A percentile compares a stretch with the other conserved stretches of the same genome.
Conservation (phyloP, 768 basidiomycete genomes). For the Lactarius deliciosus region DNA sequence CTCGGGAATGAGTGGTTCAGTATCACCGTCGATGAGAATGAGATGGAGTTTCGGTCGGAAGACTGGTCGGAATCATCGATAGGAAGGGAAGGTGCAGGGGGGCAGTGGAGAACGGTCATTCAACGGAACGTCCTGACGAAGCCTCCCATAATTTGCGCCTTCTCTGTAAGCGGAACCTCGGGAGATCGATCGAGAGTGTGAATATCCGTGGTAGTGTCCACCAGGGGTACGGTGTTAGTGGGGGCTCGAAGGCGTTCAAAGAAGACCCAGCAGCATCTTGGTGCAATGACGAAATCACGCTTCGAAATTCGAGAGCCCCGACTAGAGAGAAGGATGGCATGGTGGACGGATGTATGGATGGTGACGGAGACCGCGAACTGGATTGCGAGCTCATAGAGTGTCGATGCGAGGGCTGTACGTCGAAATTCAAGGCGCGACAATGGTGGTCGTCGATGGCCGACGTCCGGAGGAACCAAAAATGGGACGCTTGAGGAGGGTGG, state of each 20-base stretch:
- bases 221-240: conserved; percentile 70
- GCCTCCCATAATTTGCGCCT: conserved; percentile 51
- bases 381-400: conserved; percentile 44
- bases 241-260: conserved; percentile 64
- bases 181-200: conserved; percentile 36
- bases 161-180: conserved; percentile 35
- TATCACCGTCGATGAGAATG: conserved; percentile 28
- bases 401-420: conserved; percentile 43
- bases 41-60: conserved; percentile 22
- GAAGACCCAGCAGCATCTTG: conserved; percentile 61
- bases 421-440: conserved; percentile 42
- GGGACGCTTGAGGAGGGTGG: conserved; percentile 26
- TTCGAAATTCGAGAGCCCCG: conserved; percentile 93
- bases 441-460: conserved; percentile 41
- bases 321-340: conserved; percentile 89
- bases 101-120: conserved; percentile 47
- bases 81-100: conserved; percentile 34
- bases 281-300: conserved; percentile 80
- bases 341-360: conserved; percentile 43
- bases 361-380: conserved; percentile 45
- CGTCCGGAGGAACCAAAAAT: conserved; percentile 23
- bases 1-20: conserved; percentile 40
- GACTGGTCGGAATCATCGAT: conserved; percentile 8
- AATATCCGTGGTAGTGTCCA: conserved; percentile 63
- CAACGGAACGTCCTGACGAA: conserved; percentile 49